phyloP scores from a whole-genome alignment of 1,284 basidiomycete species.

The Hymenochaete sp. region DNA sequence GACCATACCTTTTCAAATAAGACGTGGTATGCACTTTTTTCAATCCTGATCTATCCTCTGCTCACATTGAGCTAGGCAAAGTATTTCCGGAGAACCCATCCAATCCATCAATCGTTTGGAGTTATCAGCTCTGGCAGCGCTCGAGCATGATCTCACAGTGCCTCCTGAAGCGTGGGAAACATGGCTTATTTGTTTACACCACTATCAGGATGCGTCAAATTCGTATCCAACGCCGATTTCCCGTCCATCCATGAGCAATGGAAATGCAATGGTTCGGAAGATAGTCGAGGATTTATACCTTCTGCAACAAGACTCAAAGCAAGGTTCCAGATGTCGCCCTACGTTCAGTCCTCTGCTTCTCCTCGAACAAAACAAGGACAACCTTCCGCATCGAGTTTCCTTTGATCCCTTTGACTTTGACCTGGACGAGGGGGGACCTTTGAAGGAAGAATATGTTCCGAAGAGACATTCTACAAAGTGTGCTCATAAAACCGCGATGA shows the following conservation, averaged over 20 bases:
- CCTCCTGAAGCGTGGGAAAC: constrained; percentile 52
- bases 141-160: constrained; percentile 60
- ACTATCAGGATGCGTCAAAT: constrained; percentile 53
- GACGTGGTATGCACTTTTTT: constrained; percentile 61
- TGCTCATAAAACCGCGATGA: not conserved
- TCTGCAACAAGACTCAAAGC: constrained; percentile 27
- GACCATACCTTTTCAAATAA: constrained; percentile 90
- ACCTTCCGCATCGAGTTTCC: constrained; percentile 31
- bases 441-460: constrained; percentile 71
- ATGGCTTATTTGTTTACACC: constrained; percentile 57
- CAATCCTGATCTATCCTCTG: constrained; percentile 6
- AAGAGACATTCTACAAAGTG: constrained; percentile 39
- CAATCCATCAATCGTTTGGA: constrained; percentile 62
- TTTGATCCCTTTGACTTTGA: constrained; percentile 59
- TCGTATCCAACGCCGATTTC: constrained; percentile 66
- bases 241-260: constrained; percentile 55
- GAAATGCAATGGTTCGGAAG: constrained; percentile 55
- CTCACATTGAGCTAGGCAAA: constrained; percentile 45
- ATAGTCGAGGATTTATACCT: constrained; percentile 60
- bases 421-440: constrained; percentile 70
- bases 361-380: constrained; percentile 41
- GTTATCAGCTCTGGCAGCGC: constrained; percentile 57
- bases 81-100: constrained; percentile 65
- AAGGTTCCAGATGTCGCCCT: constrained; percentile 29
- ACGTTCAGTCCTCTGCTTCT: constrained; percentile 64